Evolutionary conservation across 371 early-diverging fungal genomes (phyloP), one percentile per base, ranked within the genome.

Genomic region (Mitosporidium daphniae): DNA sequence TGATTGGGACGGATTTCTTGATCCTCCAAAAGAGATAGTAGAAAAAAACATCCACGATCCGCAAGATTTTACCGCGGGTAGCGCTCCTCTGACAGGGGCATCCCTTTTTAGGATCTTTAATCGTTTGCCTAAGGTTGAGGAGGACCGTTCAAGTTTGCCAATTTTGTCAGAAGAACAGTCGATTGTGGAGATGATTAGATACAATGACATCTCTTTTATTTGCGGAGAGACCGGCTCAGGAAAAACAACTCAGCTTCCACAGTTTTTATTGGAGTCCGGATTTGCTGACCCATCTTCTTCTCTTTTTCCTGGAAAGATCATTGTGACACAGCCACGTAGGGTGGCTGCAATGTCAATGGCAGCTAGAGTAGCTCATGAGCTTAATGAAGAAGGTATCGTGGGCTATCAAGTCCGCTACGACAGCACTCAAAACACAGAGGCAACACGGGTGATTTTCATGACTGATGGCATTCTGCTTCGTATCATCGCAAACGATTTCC

Each of bases 161-260:
- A 23, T 23, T 23, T 23, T 23, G 9, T 10, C 5, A 6, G 23
- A 23, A 9, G 23, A 23, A 14, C 23, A 23, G 12, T 12, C 4
- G 4, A 1, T 86, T 35, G 73, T 86, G 78, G 78, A 82, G 44
- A 55, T 66, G n/a, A 66, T 89, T 31, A 35, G 52, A 12, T 50
- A 51, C 18, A 63, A 84, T 37, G 59, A 63, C 4, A 64, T 77
- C 4, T 52, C 67, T 2, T 57, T 89, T 18, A 57, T 95, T 27
- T 69, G 74, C 36, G 98, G 98, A 40, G 86, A 80, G 34, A 94
- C 98, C 0, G 98, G 98, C 22, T 75, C 80, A 20, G 98, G 98
- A 27, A 97, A 50, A 75, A 50, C 91, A 70, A 17, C 30, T 3
- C 80, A 91, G 44, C 65, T 98, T 0, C 99, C 99, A 6, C 94